phyloP scores from a whole-genome alignment of 1,284 basidiomycete genomes.

The Omphalotus olearius region DNA sequence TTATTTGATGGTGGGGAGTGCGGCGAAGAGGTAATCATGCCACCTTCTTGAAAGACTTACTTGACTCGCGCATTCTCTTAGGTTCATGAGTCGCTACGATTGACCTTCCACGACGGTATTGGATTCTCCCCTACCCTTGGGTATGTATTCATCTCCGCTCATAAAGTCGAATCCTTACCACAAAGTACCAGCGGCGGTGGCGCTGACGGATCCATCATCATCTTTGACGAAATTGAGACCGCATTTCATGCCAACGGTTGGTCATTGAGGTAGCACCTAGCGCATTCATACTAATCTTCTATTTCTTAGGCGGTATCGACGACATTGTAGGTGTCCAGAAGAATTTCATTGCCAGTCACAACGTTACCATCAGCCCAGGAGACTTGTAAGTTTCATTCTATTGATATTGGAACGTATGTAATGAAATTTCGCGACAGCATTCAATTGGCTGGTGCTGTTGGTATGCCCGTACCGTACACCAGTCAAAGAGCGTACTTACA shows the following conservation, averaged over 20 bases:
- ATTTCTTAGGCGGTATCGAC: constrained; percentile 25
- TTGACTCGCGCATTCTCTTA: constrained; percentile 5
- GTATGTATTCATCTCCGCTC: constrained; percentile 13
- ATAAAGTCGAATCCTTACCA: background rate
- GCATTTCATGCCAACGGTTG: constrained; percentile 27
- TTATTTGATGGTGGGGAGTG: constrained; percentile 38
- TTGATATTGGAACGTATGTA: no score
- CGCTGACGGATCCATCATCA: constrained; percentile 37
- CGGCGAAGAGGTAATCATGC: constrained; percentile 30
- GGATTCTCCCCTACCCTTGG: constrained; percentile 29
- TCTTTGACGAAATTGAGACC: constrained; percentile 30
- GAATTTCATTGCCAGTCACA: constrained; percentile 28
- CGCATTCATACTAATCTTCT: background rate
- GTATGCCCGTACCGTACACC: constrained; percentile 17
- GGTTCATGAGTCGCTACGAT: constrained; percentile 36
- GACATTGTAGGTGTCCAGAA: constrained; percentile 30
- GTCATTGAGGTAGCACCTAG: background rate
- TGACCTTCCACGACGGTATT: constrained; percentile 44
- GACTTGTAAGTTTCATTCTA: constrained; percentile 31
- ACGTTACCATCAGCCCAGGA: constrained; percentile 26
- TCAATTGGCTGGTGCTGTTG: constrained; percentile 37
- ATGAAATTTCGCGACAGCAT: constrained; percentile 25
- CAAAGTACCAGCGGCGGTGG: constrained; percentile 27
- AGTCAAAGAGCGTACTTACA: background rate
- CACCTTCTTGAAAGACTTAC: background rate